Evolutionary conservation across 306 rosid genomes (phyloP), one percentile per base, ranked within the genome.

Genomic region (Vigna radiata): DNA sequence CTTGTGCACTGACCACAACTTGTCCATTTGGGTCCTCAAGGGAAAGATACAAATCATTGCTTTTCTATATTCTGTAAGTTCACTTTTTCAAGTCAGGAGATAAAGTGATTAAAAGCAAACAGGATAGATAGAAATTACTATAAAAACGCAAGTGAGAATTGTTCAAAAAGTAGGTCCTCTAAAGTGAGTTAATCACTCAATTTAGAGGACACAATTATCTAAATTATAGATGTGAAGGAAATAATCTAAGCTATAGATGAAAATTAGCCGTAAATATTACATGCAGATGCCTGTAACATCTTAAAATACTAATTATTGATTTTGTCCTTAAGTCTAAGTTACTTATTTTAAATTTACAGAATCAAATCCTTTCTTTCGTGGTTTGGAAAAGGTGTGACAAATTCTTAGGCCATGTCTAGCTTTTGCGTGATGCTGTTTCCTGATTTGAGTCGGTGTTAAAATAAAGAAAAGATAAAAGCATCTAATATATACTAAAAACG

Each of bases 51-150:
- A 92, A 77, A 77, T 91, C 33, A 36, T 83, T 41, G 85, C 91
- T 47, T 85, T 90, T 83, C 48, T 94, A 19, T 91, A 74, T 71
- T 77, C 95, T 46, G 98, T 94, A 84, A 94, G 97, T 83, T 69
- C 52, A 62, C 66, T 13, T 49, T 84, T 62, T 3, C 1, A 41
- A 7, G 36, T 48, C 64, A 66, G 21, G 43, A 52, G 15, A n/a
- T 13, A 60, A 9, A 60, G 43, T 29, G 33, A 56, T 27, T 27
- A 5, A 59, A 59, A 27, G 27, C 9, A 25, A 11, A 52, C 8
- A 49, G 7, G 65, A 13, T 18, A 59, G 65, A 13, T 39, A 59
- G 17, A 59, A 59, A 59, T 59, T 59, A 13, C 65, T 27, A 13
- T 11, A 13, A 58, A 56, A 59, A 59, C 18, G 65, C 10, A 11